A percentile compares a stretch with the other conserved stretches of the same genome.
These are phyloP conservation scores for Aspergillus uvarum DNA, from an alignment of 2,329 filamentous ascomycete species.

Conservation along the genomic window DNA sequence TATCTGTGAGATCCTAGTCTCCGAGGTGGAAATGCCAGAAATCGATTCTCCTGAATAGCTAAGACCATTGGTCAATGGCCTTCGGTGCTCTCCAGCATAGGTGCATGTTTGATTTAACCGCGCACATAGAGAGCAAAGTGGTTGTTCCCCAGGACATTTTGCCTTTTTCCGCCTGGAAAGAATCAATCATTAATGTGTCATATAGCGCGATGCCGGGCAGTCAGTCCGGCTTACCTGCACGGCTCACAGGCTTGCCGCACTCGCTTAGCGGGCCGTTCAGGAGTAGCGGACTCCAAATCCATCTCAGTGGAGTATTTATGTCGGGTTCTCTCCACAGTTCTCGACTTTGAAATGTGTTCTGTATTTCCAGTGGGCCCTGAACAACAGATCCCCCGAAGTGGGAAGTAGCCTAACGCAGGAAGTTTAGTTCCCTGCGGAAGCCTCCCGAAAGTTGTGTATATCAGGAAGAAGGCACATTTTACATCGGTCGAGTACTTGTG, in stretches of 20 bases:
- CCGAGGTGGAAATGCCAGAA: slow-evolving; percentile 13
- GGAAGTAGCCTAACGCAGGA: neutral
- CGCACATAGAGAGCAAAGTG: slow-evolving; percentile 51
- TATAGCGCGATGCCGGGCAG: slow-evolving; percentile 1
- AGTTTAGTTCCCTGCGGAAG: neutral
- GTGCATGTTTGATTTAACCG: slow-evolving; percentile 50
- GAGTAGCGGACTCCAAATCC: slow-evolving; percentile 6
- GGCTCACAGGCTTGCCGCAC: slow-evolving; percentile 45
- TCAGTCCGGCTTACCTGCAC: slow-evolving; percentile 37
- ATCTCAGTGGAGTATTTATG: neutral
- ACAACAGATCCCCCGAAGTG: neutral
- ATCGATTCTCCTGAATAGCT: slow-evolving; percentile 12
- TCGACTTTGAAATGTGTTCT: neutral
- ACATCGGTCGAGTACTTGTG: neutral
- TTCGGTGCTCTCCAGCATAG: slow-evolving; percentile 41
- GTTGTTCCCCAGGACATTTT: slow-evolving; percentile 53
- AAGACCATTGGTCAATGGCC: slow-evolving; percentile 16
- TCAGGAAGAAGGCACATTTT: neutral
- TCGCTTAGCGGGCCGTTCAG: slow-evolving; percentile 34
- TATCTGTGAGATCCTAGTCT: slow-evolving; percentile 15
- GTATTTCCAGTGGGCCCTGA: neutral
- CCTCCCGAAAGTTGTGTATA: neutral
- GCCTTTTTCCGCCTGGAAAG: slow-evolving; percentile 51
- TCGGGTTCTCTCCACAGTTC: neutral
- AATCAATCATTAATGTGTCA: slow-evolving; percentile 10